Conservation (phyloP, 495 filamentous ascomycete species). For the Podospora conica region DNA sequence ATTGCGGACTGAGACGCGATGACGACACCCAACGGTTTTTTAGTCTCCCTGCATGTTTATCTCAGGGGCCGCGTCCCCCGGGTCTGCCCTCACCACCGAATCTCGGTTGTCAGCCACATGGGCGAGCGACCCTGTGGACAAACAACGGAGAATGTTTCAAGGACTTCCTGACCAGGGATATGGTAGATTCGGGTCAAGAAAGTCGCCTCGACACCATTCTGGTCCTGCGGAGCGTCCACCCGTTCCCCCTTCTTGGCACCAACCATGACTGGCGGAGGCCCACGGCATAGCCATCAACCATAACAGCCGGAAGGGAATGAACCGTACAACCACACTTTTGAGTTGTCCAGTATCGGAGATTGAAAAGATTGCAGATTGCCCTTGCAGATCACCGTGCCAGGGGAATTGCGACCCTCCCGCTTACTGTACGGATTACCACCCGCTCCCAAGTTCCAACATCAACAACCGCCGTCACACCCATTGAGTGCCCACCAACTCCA, state of each 20-base stretch:
- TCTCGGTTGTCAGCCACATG: no score
- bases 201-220: no score
- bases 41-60: neutral
- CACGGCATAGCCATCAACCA: neutral
- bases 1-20: neutral
- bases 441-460: neutral
- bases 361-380: neutral
- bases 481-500: neutral
- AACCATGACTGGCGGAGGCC: neutral
- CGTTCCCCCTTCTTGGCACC: neutral
- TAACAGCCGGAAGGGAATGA: constrained; percentile 2
- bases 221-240: neutral
- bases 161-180: neutral
- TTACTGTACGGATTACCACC: neutral
- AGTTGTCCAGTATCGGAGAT: neutral
- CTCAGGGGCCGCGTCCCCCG: no score
- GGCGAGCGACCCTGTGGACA: no score
- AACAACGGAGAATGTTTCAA: neutral
- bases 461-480: neutral
- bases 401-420: neutral
- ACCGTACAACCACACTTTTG: neutral
- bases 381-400: neutral
- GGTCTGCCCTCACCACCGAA: no score
- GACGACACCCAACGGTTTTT: neutral
- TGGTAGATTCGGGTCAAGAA: neutral